These are phyloP conservation scores for Saturnispora halmiae DNA, from an alignment of 805 yeast species.

Conservation along the genomic window DNA sequence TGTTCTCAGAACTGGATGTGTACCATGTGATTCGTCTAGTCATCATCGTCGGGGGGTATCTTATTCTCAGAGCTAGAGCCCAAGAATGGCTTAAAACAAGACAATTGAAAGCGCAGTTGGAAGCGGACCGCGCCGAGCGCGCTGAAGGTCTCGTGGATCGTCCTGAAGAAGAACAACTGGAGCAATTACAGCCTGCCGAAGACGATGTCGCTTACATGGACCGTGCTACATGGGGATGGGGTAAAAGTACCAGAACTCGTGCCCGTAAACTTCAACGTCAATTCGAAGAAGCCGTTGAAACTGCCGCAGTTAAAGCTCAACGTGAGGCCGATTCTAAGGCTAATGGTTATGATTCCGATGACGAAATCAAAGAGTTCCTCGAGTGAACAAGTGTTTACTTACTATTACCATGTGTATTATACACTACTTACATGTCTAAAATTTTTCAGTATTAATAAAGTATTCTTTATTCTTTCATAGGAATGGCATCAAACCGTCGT, in stretches of 20 bases:
- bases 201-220: constrained; percentile 30
- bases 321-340: constrained; percentile 9
- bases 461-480: too few species aligned
- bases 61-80: constrained; percentile 48
- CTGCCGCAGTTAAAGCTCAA: constrained; percentile 31
- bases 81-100: constrained; percentile 47
- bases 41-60: constrained; percentile 53
- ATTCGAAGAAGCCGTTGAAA: constrained; percentile 40
- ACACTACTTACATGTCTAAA: not conserved
- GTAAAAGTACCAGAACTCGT: constrained; percentile 58
- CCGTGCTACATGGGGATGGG: constrained; percentile 63
- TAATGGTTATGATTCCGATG: constrained; percentile 41
- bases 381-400: constrained; percentile 34
- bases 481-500: constrained; percentile 16
- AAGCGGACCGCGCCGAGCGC: constrained; percentile 37
- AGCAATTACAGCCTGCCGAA: constrained; percentile 6
- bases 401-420: too few species aligned
- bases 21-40: constrained; percentile 40
- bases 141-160: constrained; percentile 26
- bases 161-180: constrained; percentile 26
- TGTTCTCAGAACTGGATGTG: constrained; percentile 34
- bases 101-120: constrained; percentile 41
- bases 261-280: constrained; percentile 47
- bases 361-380: constrained; percentile 59
- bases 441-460: too few species aligned